Base-by-base conservation (phyloP, 257 asterid species). In the Osmanthus fragrans region DNA sequence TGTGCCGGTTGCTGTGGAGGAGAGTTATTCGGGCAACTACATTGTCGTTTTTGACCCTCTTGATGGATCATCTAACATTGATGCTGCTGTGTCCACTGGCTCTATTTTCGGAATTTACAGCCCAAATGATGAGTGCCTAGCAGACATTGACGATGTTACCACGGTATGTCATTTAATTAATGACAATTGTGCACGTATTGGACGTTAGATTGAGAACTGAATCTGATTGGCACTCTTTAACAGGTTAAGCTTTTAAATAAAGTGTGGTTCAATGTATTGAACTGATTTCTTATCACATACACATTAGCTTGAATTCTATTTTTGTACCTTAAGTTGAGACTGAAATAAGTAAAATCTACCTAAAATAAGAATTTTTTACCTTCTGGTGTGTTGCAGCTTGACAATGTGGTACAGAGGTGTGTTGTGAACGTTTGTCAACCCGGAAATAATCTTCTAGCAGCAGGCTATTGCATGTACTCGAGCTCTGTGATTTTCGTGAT, bases 1-100 rank as follows among this genome's bases (percentile, higher is more conserved):
- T 81, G 97, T 95, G 4, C 99, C 99, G 0, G 99, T 95, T 84
- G 99, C 99, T 0, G 99, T 95, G 74, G 99, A 95, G 79, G 98
- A 95, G 84, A 95, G 93, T 82, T 95, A 93, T 76, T 95, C 99
- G 4, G 98, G 99, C 76, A 95, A 95, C 87, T 95, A 95, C 86
- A 91, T 95, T 76, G 98, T 93, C 7, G 99, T 95, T 0, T 95
- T 95, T 54, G 99, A 93, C 78, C 99, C 99, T 60, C 96, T 95
- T 27, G 99, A 95, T 82, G 99, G 99, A 70, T 95, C 99, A 6
- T 90, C 99, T 75, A 95, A 95, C 87, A 93, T 95, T 18, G 98
- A 95, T 78, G 96, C 98, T 36, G 97, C 96, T 51, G 96, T 95
- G n/a, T 90, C 99, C 74, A 95, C 99, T 0, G 99, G 99, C 39